Evolutionary conservation across 2,329 filamentous ascomycete species (phyloP), one percentile per base, ranked within the genome.

Genomic region (Ophiosphaerella korrae): DNA sequence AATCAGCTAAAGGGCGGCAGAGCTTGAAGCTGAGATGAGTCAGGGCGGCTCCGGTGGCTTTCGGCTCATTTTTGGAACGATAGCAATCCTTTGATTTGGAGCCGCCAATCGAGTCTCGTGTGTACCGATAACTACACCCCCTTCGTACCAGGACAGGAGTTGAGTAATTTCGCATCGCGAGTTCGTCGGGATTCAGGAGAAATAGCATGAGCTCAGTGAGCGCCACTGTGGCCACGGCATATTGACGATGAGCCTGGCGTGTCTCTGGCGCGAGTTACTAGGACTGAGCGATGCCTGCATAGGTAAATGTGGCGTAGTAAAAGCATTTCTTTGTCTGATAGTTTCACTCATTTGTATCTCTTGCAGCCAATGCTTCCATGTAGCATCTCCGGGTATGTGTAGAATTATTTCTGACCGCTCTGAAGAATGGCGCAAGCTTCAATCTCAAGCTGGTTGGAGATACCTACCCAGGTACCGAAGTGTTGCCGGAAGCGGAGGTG

Each of bases 81-180:
- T n/a, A 13, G 16, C 9, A 14, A 42, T 18, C 36, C 21, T 8
- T 29, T 32, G n/a, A 46, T 31, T 39, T 35, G 43, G n/a, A 16
- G 29, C n/a, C 9, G 26, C 26, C 29, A 23, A 42, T 48, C 12
- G 23, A 31, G 14, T 42, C n/a, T 32, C 23, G 21, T 12, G 26
- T 29, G 45, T 36, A 42, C n/a, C 18, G 31, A 33, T 24, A 8
- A 26, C 48, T 31, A 18, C 36, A 38, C 42, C 26, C 21, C 16
- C 32, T 36, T 8, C 8, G 42, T 12, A 35, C 37, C 38, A 45
- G 42, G 42, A 43, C 35, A 45, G 32, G 21, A 35, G 39, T 29
- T 37, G 39, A 39, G 47, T 45, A 61, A 64, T 64, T 42, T 64
- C 60, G 58, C 59, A 49, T 51, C 31, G 9, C 23, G 45, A 24